Base-by-base conservation (phyloP, 345 rosid species). In the Eucalyptus tenuipes region DNA sequence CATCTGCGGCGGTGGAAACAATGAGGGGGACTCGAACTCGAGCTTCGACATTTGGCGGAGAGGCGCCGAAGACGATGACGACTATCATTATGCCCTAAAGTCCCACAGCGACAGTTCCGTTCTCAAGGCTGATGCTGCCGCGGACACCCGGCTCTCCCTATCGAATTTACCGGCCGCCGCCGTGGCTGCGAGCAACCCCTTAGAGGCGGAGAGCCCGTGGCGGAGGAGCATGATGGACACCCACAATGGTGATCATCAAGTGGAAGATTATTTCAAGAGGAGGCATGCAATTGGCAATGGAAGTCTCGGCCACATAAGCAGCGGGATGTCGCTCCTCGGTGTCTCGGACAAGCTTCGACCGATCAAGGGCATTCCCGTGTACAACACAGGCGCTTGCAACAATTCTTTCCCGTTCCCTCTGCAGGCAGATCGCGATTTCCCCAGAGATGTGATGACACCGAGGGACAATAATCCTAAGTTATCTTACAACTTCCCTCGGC, bases 301-400 rank as follows among this genome's bases (percentile, higher is more conserved):
- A 87, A 45, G 68, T 87, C 80, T 87, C 75, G 14, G 84, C 84
- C 84, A 40, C 84, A 75, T 75, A 75, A 75, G 84, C 49, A 91
- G 88, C 59, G 95, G 91, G 86, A 87, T 91, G 80, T 91, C 91
- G 45, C 52, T 85, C 49, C 88, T 91, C 64, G 95, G 89, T 59
- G 82, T 88, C 42, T 85, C 92, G 31, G 92, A 91, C 29, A 85
- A 79, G 12, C 44, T 87, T 44, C 90, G 66, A 87, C 94, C 95
- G 57, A 93, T 93, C 79, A 92, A 90, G 86, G 96, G 96, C 33
- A 91, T 93, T 88, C 95, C 96, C 8, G 91, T 93, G 20, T 87
- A 87, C 85, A 87, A 31, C 42, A 87, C 44, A 5, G 85, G 85
- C 45, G 25, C 87, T 52, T 8, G 55, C 7, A 75, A 40, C 47